These are phyloP conservation scores for Pseudocercospora fijiensis DNA, from an alignment of 2,329 filamentous ascomycete species.

Conservation along the genomic window DNA sequence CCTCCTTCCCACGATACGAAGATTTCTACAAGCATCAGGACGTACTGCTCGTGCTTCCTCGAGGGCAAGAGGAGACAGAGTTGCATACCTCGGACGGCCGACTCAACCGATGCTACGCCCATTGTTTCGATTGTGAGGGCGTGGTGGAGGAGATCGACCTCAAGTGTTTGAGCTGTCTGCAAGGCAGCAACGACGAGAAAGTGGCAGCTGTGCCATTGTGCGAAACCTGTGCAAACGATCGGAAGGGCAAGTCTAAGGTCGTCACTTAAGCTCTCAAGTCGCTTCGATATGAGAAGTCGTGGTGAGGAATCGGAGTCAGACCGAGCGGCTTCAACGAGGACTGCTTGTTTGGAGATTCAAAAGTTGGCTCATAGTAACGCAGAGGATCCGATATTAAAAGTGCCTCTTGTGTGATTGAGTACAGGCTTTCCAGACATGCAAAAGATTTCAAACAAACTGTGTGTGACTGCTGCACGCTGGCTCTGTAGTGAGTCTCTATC, in stretches of 20 bases:
- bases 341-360: not conserved
- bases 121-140: not conserved
- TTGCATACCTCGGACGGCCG: not conserved
- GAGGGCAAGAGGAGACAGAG: not conserved
- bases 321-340: not conserved
- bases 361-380: not conserved
- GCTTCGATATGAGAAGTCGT: not conserved
- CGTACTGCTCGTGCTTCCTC: not conserved
- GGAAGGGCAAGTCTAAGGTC: not conserved
- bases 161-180: not conserved
- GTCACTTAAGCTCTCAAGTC: too few species aligned
- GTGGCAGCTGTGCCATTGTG: not conserved
- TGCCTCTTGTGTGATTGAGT: not conserved
- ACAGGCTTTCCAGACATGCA: too few species aligned
- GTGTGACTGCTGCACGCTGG: too few species aligned
- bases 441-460: too few species aligned
- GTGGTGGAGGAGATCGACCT: not conserved
- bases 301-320: not conserved
- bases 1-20: not conserved
- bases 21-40: not conserved
- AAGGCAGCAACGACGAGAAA: not conserved
- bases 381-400: not conserved
- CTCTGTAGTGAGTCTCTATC: too few species aligned
- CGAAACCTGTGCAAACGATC: not conserved
- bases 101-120: too few species aligned